Base-by-base conservation (phyloP, 345 rosid genomes). In the Corchorus olitorius region DNA sequence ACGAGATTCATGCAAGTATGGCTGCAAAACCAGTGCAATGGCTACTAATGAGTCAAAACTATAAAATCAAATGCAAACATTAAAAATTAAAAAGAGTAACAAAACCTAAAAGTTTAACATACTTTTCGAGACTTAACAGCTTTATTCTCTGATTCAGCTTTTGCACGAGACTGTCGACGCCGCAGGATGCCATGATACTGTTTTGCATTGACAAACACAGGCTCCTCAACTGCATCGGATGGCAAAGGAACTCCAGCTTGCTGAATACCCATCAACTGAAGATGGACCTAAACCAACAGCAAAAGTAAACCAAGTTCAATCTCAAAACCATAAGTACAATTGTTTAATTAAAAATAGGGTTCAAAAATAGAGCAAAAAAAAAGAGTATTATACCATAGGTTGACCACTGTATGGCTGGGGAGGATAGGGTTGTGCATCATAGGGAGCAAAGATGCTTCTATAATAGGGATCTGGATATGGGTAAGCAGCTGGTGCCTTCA, bases 211-310 rank as follows among this genome's bases (percentile, higher is more conserved):
- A 96, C 99, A 87, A 93, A 96, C 53, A 96, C 97, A 69, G 99
- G 99, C 72, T 96, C 99, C 80, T 96, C 99, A 76, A 96, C 87
- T 69, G 98, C 89, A 85, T 91, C 94, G 39, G 98, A 83, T 73
- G 93, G 97, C 82, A 96, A 81, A 66, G 99, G 99, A 81, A 96
- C 94, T 58, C 97, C 99, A 80, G 92, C 94, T 78, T 96, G 99
- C 84, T 96, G 99, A 79, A 93, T 91, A 82, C 94, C 98, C 97
- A 96, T 93, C 54, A 96, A 84, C 88, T 96, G 98, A 83, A 93
- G 83, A 65, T 93, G 98, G 76, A 92, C 97, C 96, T 92, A 81
- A 73, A 70, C 81, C 15, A 1, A 19, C 53, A 56, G 65, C 50
- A 41, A n/a, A 41, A 20, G 19, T 39, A 53, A 58, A 37, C 39